Conservation (phyloP, 345 rosid species). For the Gossypium mustelinum region DNA sequence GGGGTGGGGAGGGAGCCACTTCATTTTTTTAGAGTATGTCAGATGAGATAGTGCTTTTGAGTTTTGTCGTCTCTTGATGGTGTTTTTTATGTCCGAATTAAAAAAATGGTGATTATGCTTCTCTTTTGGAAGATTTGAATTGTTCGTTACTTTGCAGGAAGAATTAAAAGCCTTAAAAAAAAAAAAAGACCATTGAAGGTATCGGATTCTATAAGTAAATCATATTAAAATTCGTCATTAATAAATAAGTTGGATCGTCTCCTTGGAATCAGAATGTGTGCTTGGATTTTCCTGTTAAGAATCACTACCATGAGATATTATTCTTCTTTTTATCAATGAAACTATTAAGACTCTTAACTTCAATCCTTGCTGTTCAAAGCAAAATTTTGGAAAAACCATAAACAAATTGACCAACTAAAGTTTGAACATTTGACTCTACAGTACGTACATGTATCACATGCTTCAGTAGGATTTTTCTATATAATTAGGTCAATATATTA, state of each 20-base stretch:
- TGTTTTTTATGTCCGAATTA: neutral
- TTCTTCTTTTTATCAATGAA: neutral
- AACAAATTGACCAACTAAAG: too few species aligned
- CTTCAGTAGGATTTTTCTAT: too few species aligned
- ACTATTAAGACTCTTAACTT: neutral
- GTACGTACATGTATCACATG: too few species aligned
- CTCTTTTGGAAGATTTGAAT: slow-evolving; percentile 31
- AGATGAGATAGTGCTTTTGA: neutral
- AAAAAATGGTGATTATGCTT: slow-evolving; percentile 21
- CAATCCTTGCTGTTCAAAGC: neutral
- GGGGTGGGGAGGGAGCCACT: slow-evolving; percentile 16
- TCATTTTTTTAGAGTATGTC: slow-evolving; percentile 5
- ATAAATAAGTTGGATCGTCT: too few species aligned
- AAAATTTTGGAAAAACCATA: neutral
- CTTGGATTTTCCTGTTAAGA: neutral
- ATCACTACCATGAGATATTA: neutral
- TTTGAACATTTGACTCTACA: too few species aligned
- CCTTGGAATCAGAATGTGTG: neutral
- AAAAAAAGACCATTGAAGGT: neutral
- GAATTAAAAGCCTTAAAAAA: neutral
- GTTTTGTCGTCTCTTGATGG: neutral
- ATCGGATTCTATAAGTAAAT: slow-evolving; percentile 22
- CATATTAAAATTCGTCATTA: too few species aligned
- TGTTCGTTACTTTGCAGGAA: neutral
- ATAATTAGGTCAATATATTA: too few species aligned